These are phyloP conservation scores for Curvularia sp. DNA, from an alignment of 2,329 filamentous ascomycete species.

Conservation along the genomic window DNA sequence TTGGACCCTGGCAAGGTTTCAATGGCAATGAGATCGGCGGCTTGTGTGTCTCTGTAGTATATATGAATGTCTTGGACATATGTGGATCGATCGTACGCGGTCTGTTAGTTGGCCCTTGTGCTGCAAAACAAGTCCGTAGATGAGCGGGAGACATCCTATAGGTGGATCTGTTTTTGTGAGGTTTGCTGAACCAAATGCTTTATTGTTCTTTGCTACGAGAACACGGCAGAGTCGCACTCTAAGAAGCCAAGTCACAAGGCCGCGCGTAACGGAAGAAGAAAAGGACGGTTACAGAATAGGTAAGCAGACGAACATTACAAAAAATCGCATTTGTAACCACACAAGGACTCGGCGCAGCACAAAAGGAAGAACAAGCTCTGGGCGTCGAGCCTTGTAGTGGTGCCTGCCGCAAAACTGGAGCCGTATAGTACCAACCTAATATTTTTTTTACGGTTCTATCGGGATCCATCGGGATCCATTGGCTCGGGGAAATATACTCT, in stretches of 20 bases:
- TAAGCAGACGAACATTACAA: not conserved
- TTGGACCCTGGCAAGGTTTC: not conserved
- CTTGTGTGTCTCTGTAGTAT: not conserved
- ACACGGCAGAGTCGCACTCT: not conserved
- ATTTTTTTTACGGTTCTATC: not conserved
- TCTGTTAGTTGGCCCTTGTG: not conserved
- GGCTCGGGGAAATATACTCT: conserved; percentile 1
- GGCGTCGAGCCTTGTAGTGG: not conserved
- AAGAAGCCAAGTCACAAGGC: not conserved
- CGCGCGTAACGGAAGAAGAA: not conserved
- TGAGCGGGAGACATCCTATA: not conserved
- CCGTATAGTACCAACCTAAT: not conserved
- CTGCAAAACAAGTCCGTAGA: not conserved
- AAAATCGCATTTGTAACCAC: not conserved
- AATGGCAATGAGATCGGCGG: not conserved
- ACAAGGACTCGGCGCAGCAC: not conserved
- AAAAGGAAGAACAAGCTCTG: not conserved
- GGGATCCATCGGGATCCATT: conserved; percentile 1
- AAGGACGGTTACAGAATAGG: not conserved
- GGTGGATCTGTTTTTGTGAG: not conserved
- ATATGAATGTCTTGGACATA: not conserved
- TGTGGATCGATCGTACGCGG: not conserved
- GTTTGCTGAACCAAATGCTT: not conserved
- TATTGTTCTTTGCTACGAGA: not conserved
- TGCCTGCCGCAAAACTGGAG: not conserved